Evolutionary conservation across 2,329 filamentous ascomycete genomes (phyloP).

Genomic region (Fonsecaea erecta): DNA sequence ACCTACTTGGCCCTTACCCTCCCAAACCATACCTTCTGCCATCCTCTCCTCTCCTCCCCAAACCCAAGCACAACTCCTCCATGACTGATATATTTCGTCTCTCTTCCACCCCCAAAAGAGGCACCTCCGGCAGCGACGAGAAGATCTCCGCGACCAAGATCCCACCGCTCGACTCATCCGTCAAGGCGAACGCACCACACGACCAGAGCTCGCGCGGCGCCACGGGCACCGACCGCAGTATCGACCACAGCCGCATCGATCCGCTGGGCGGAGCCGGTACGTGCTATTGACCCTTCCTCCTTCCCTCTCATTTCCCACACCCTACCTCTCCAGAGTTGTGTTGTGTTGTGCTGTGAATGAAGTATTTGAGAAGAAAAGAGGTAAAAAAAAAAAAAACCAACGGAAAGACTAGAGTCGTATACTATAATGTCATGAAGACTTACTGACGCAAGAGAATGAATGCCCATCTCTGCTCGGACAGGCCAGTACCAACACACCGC

Average conservation of each 20-base stretch:
- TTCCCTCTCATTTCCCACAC: no score
- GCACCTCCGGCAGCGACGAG: slow-evolving; percentile 18
- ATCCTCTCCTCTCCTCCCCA: no score
- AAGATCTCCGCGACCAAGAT: slow-evolving; percentile 37
- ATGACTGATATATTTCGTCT: no score
- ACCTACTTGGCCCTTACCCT: no score
- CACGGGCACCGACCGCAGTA: slow-evolving; percentile 29
- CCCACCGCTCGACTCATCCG: slow-evolving; percentile 33
- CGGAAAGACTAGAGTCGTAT: not conserved
- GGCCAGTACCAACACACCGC: slow-evolving; percentile 36
- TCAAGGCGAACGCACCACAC: slow-evolving; percentile 30
- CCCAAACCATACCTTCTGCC: no score
- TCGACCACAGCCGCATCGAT: slow-evolving; percentile 37
- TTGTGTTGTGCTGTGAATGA: no score
- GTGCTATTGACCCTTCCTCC: no score
- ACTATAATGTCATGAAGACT: not conserved
- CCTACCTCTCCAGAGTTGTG: no score
- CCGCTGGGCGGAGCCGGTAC: slow-evolving; percentile 31
- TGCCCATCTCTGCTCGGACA: not conserved
- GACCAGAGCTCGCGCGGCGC: slow-evolving; percentile 30
- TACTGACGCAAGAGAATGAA: not conserved
- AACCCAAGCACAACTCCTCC: no score
- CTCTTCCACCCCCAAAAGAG: not conserved
- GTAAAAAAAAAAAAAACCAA: no score
- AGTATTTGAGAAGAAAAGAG: no score